A percentile compares a stretch with the other conserved stretches of the same genome.
These are phyloP conservation scores for Cardamine resedifolia DNA, from an alignment of 345 rosid genomes.

Conservation along the genomic window DNA sequence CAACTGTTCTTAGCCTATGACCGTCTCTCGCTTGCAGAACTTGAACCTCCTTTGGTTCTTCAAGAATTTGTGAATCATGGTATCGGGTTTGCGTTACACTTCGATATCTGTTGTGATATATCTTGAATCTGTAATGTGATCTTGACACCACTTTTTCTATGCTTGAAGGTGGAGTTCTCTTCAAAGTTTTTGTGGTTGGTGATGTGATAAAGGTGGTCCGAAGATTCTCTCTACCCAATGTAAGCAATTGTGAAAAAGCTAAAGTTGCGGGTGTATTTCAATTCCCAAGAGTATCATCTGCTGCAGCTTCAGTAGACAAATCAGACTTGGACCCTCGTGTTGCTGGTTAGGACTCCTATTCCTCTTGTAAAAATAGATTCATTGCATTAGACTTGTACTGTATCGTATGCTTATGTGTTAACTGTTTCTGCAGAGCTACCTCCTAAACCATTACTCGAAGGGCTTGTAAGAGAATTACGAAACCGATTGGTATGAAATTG, in stretches of 20 bases:
- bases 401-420: constrained; percentile 13
- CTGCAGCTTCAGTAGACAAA: constrained; percentile 83
- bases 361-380: not conserved
- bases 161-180: constrained; percentile 73
- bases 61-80: constrained; percentile 98
- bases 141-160: constrained; percentile 6
- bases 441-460: constrained; percentile 75
- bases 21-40: constrained; percentile 61
- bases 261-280: constrained; percentile 60
- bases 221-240: constrained; percentile 77
- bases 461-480: constrained; percentile 73
- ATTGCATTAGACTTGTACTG: constrained; percentile 1
- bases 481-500: constrained; percentile 52
- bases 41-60: constrained; percentile 80
- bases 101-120: not conserved
- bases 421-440: constrained; percentile 69
- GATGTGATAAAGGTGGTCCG: constrained; percentile 81
- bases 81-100: constrained; percentile 26
- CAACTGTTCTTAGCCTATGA: constrained; percentile 79
- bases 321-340: constrained; percentile 75
- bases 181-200: constrained; percentile 77
- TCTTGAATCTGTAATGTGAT: not conserved
- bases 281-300: constrained; percentile 86
- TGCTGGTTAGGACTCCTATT: constrained; percentile 53
- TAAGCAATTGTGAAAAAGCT: constrained; percentile 51